Conservation (phyloP, 139 green algal species). For the Haematococcus sp. region DNA sequence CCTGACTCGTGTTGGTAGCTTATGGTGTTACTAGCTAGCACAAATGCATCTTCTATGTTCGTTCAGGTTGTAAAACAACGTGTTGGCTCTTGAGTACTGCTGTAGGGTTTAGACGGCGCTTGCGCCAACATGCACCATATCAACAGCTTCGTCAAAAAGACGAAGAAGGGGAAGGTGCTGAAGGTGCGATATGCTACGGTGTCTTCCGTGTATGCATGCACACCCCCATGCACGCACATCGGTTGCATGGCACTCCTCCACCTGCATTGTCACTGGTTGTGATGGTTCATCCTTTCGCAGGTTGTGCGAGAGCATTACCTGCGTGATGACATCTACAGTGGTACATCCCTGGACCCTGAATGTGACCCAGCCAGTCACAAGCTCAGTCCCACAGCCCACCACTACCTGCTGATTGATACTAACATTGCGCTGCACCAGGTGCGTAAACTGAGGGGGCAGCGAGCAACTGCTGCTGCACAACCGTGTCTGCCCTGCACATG, state of each 20-base stretch:
- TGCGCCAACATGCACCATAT: conserved; percentile 59
- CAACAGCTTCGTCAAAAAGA: conserved; percentile 88
- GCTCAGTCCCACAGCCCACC: conserved; percentile 56
- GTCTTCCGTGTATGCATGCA: neutral
- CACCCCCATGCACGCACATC: no score
- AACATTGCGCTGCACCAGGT: conserved; percentile 91
- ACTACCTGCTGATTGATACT: conserved; percentile 93
- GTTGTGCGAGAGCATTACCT: conserved; percentile 94
- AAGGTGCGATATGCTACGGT: conserved; percentile 57
- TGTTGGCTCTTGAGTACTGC: no score
- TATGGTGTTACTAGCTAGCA: no score
- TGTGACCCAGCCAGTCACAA: conserved; percentile 54
- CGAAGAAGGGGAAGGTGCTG: conserved; percentile 71
- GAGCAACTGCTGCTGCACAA: neutral
- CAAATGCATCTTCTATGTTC: no score
- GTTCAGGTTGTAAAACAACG: no score
- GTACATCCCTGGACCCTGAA: conserved; percentile 65
- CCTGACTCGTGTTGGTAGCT: no score
- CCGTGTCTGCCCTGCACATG: neutral
- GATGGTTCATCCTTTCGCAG: conserved; percentile 27
- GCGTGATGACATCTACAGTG: conserved; percentile 92
- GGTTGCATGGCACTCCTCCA: neutral
- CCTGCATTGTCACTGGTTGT: neutral
- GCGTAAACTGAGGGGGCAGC: no score
- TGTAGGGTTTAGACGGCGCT: neutral